Percentiles rank a stretch among this genome's conserved stretches.
phyloP scores from a whole-genome alignment of 495 filamentous ascomycete genomes.

The Haplographium delicatum region DNA sequence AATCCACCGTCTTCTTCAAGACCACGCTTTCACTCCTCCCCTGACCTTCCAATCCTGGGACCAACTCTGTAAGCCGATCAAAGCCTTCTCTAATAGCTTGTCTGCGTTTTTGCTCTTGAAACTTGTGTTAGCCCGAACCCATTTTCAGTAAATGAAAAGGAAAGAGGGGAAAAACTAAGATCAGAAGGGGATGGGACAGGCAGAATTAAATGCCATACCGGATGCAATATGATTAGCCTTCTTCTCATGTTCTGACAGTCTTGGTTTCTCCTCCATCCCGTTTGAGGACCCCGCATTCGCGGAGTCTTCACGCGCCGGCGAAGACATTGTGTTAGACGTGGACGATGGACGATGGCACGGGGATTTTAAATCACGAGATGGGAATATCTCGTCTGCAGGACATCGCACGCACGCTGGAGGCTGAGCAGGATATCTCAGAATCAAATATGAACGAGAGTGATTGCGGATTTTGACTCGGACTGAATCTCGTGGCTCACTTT shows the following conservation, averaged over 20 bases:
- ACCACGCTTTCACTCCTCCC: slow-evolving; percentile 83
- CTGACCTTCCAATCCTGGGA: slow-evolving; percentile 78
- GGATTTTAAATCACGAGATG: no score
- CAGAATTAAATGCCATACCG: slow-evolving; percentile 27
- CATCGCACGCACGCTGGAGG: no score
- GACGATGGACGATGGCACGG: no score
- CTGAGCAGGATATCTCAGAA: no score
- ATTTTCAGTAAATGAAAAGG: not conserved
- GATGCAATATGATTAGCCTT: slow-evolving; percentile 87
- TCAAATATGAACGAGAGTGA: no score
- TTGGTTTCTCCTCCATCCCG: slow-evolving; percentile 54
- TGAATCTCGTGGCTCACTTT: no score
- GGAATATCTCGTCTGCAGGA: not conserved
- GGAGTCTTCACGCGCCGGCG: slow-evolving; percentile 26
- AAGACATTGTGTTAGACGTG: slow-evolving; percentile 20
- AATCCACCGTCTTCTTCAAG: slow-evolving; percentile 68
- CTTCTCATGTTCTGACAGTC: slow-evolving; percentile 80
- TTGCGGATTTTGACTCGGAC: no score
- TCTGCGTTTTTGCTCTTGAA: slow-evolving; percentile 76
- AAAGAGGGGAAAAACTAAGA: not conserved
- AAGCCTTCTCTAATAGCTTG: slow-evolving; percentile 83
- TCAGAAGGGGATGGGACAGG: not conserved
- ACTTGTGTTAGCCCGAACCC: not conserved
- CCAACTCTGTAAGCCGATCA: slow-evolving; percentile 73
- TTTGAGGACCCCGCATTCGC: slow-evolving; percentile 21